phyloP scores from a whole-genome alignment of 1,139 yeast species.

The Taphrina communis region DNA sequence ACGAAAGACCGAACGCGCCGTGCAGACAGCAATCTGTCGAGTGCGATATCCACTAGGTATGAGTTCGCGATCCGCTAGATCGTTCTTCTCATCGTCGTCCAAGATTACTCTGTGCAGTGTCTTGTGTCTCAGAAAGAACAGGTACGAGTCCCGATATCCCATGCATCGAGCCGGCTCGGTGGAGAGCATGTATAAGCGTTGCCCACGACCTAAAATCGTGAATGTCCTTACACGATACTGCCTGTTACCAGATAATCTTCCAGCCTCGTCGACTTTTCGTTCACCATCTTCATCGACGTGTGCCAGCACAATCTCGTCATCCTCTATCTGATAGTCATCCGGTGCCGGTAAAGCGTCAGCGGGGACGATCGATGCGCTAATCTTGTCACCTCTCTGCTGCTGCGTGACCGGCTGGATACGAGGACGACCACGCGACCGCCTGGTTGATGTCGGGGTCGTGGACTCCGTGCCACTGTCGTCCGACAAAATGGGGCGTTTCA shows the following conservation, averaged over 20 bases:
- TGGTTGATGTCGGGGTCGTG: slow-evolving; percentile 46
- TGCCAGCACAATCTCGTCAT: slow-evolving; percentile 82
- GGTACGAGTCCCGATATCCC: slow-evolving; percentile 91
- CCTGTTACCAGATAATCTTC: slow-evolving; percentile 76
- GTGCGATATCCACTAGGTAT: slow-evolving; percentile 92
- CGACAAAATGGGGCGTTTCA: slow-evolving; percentile 5
- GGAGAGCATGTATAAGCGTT: slow-evolving; percentile 80
- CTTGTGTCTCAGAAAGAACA: slow-evolving; percentile 83
- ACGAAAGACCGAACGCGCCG: slow-evolving; percentile 85
- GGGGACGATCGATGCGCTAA: slow-evolving; percentile 31
- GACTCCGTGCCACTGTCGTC: slow-evolving; percentile 26
- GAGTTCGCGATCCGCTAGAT: slow-evolving; percentile 77
- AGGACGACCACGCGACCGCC: slow-evolving; percentile 47
- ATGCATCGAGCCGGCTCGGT: slow-evolving; percentile 96
- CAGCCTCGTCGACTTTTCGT: slow-evolving; percentile 70
- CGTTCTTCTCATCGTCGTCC: slow-evolving; percentile 78
- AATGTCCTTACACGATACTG: slow-evolving; percentile 81
- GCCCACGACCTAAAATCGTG: slow-evolving; percentile 75
- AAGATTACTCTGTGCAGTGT: slow-evolving; percentile 74
- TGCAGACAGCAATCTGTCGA: slow-evolving; percentile 83
- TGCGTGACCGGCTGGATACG: slow-evolving; percentile 19
- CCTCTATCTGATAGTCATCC: slow-evolving; percentile 60
- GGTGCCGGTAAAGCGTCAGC: slow-evolving; percentile 44
- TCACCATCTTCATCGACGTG: slow-evolving; percentile 77
- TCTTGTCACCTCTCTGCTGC: slow-evolving; percentile 8